Conservation (phyloP, 2,329 filamentous ascomycete genomes). For the Cordyceps cicadae region DNA sequence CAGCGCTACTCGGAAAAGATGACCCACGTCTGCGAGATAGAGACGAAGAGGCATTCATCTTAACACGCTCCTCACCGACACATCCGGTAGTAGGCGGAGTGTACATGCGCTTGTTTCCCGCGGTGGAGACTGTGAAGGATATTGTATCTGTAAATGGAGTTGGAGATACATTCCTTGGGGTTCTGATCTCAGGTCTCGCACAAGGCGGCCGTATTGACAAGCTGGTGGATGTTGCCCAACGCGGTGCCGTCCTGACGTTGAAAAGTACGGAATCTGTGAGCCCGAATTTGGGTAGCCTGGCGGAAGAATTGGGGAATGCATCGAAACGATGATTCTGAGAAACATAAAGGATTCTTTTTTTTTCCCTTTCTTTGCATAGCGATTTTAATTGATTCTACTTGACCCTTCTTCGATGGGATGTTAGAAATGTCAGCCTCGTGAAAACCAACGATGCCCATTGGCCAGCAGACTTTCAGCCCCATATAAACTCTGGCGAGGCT, state of each 20-base stretch:
- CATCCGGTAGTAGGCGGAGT: slow-evolving; percentile 59
- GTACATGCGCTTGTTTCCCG: slow-evolving; percentile 68
- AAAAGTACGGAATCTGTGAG: slow-evolving; percentile 68
- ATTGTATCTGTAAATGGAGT: slow-evolving; percentile 89
- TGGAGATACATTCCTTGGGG: slow-evolving; percentile 86
- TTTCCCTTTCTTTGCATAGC: not conserved
- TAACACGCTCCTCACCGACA: slow-evolving; percentile 52
- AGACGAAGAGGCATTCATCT: slow-evolving; percentile 59
- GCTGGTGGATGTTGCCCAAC: slow-evolving; percentile 72
- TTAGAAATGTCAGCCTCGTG: not conserved
- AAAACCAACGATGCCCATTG: not conserved
- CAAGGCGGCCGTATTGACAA: slow-evolving; percentile 48
- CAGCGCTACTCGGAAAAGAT: slow-evolving; percentile 57
- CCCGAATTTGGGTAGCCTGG: slow-evolving; percentile 41
- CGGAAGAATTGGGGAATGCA: slow-evolving; percentile 27
- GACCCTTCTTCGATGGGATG: not conserved
- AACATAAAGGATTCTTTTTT: not conserved
- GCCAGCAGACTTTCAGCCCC: not conserved
- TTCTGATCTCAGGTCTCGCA: slow-evolving; percentile 70
- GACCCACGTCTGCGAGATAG: slow-evolving; percentile 59
- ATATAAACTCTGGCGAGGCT: slow-evolving; percentile 22
- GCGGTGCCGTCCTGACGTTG: slow-evolving; percentile 70
- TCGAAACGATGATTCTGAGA: slow-evolving; percentile 1
- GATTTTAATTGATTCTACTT: not conserved
- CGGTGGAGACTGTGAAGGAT: slow-evolving; percentile 57